phyloP scores from a whole-genome alignment of 2,329 filamentous ascomycete species.

The Sporothrix sp. region DNA sequence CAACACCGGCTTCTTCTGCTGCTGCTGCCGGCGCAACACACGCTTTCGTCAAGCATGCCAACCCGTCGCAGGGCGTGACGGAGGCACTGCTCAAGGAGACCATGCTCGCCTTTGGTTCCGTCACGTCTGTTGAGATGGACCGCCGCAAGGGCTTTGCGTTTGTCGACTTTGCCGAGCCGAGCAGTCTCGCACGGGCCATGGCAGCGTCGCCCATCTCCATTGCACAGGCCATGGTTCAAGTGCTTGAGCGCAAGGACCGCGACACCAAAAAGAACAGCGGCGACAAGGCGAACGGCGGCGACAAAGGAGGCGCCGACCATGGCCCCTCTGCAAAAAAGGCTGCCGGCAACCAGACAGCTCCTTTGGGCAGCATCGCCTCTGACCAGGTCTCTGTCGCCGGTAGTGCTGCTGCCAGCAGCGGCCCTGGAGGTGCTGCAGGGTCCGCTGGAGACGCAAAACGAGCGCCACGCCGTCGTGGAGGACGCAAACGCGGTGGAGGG shows the following conservation, averaged over 20 bases:
- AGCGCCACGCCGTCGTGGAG: slow-evolving; percentile 15
- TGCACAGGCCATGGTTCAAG: slow-evolving; percentile 76
- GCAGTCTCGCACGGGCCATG: slow-evolving; percentile 67
- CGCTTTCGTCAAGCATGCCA: slow-evolving; percentile 73
- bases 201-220: slow-evolving; percentile 72
- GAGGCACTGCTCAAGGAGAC: slow-evolving; percentile 68
- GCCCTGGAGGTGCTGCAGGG: not conserved
- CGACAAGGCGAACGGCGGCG: not conserved
- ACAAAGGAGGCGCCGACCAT: not conserved
- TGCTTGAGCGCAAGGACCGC: slow-evolving; percentile 69
- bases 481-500: slow-evolving; percentile 14
- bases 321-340: not conserved
- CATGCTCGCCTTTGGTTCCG: slow-evolving; percentile 61
- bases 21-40: slow-evolving; percentile 45
- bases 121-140: slow-evolving; percentile 81
- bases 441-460: slow-evolving; percentile 12
- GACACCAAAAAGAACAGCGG: slow-evolving; percentile 20
- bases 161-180: slow-evolving; percentile 71
- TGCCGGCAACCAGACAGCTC: too few species aligned
- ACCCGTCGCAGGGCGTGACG: slow-evolving; percentile 84
- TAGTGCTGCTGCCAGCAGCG: not conserved
- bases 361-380: not conserved
- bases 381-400: slow-evolving; percentile 7
- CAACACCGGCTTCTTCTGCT: too few species aligned
- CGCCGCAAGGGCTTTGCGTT: slow-evolving; percentile 93